Percentiles rank a stretch among this genome's conserved stretches.
phyloP scores from a whole-genome alignment of 2,329 filamentous ascomycete genomes.

The Pseudophaeomoniella oleicola region DNA sequence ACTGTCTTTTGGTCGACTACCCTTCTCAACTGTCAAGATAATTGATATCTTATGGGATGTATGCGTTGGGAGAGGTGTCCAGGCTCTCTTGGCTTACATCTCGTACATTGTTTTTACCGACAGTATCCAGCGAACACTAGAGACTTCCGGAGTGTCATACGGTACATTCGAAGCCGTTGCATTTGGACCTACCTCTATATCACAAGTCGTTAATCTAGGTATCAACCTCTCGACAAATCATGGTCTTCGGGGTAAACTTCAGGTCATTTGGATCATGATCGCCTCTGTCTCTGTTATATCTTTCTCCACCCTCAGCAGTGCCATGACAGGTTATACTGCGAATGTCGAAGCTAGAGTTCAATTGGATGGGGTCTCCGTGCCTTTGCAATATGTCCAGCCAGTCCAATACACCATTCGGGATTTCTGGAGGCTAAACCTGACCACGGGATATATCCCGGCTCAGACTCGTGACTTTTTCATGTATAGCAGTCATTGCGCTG shows the following conservation, averaged over 20 bases:
- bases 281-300: constrained; percentile 16
- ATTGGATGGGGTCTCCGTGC: constrained; percentile 6
- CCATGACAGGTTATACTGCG: constrained; percentile 23
- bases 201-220: constrained; percentile 13
- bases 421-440: constrained; percentile 6
- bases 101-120: constrained; percentile 18
- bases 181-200: constrained; percentile 14
- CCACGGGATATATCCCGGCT: constrained; percentile 7
- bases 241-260: constrained; percentile 6
- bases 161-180: constrained; percentile 18
- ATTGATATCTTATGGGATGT: constrained; percentile 23
- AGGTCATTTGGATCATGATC: constrained; percentile 19
- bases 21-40: constrained; percentile 18
- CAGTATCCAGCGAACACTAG: constrained; percentile 18
- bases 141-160: constrained; percentile 18
- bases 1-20: constrained; percentile 5
- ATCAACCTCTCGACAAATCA: constrained; percentile 11
- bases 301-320: constrained; percentile 18
- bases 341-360: constrained; percentile 14
- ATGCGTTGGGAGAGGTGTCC: constrained; percentile 17
- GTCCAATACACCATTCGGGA: constrained; percentile 8
- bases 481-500: too few relatives aligned
- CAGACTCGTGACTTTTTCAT: constrained; percentile 5
- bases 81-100: constrained; percentile 15
- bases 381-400: constrained; percentile 12